Base-by-base conservation (phyloP, 176 grass and related monocot genomes). In the Neostapfia colusana region DNA sequence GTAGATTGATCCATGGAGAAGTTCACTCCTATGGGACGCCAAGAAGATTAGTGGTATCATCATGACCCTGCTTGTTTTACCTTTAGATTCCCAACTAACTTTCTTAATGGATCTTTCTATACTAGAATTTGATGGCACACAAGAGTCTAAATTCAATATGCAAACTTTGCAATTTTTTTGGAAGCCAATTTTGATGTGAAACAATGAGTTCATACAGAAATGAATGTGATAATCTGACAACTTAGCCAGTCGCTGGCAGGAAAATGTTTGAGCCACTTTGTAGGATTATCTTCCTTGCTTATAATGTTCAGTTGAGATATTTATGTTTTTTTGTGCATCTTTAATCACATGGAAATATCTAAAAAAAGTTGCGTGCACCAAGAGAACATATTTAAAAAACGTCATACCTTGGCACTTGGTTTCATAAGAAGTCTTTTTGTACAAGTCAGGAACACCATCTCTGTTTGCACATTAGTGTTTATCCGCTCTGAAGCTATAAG, bases 41-140 rank as follows among this genome's bases (percentile, higher is more conserved):
- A 61, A 87, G 94, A 48, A 80, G 94, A 90, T 73, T 91, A 89
- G 82, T 70, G 84, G 94, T 97, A 97, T 40, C 69, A 78, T 27
- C 20, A 76, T 69, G 16, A 68, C 28, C 38, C 44, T 68, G 25
- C 15, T 59, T 40, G 66, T 72, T 24, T 63, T 43, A 27, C 13
- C 20, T 76, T 62, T 72, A 67, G 5, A 72, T 72, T 66, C n/a
- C 10, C 14, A 45, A 55, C 0, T 10, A 59, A 39, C 39, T 81
- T 71, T 83, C 17, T 62, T 16, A 13, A 3, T 81, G 51, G 20
- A 44, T 61, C 73, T 72, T 55, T 75, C 14, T 54, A 31, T 45
- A 70, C 27, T 4, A 45, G 46, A 46, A 42, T 59, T 62, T 62
- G 2, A 17, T 36, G 3, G 31, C n/a, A 4, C 28, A 48, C 16